Evolutionary conservation across 179 eudicot genomes (phyloP).

Genomic region (Sideroxylon spinosum): DNA sequence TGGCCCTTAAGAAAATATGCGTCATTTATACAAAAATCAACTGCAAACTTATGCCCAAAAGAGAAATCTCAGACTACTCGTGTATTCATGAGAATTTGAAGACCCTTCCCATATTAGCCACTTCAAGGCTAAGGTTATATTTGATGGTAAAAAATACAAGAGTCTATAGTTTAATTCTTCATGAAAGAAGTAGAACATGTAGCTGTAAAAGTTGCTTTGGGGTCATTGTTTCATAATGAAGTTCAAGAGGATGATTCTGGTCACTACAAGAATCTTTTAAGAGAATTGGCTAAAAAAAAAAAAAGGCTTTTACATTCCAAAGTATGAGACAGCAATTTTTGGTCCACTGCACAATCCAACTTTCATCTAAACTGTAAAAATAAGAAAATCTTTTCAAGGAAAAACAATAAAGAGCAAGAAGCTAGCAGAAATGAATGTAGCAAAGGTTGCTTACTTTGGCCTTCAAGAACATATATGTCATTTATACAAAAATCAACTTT

Average conservation of each 20-base stretch:
- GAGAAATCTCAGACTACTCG: conserved; percentile 50
- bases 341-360: conserved; percentile 61
- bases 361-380: conserved; percentile 55
- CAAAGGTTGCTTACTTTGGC: conserved; percentile 61
- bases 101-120: conserved; percentile 78
- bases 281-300: conserved; percentile 54
- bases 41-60: conserved; percentile 69
- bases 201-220: conserved; percentile 72
- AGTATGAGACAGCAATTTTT: conserved; percentile 41
- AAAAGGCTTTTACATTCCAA: conserved; percentile 43
- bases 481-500: conserved; percentile 56
- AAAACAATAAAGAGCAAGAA: conserved; percentile 55
- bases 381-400: conserved; percentile 45
- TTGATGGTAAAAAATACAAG: conserved; percentile 50
- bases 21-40: conserved; percentile 53
- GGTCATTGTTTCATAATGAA: conserved; percentile 34
- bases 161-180: conserved; percentile 37
- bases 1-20: conserved; percentile 41
- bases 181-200: conserved; percentile 86
- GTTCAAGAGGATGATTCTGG: conserved; percentile 57
- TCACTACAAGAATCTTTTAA: conserved; percentile 63
- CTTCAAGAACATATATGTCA: conserved; percentile 49
- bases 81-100: conserved; percentile 50
- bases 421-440: conserved; percentile 70
- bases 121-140: conserved; percentile 53